Evolutionary conservation across 768 basidiomycete genomes (phyloP).

Genomic region (Podaxis rugospora): DNA sequence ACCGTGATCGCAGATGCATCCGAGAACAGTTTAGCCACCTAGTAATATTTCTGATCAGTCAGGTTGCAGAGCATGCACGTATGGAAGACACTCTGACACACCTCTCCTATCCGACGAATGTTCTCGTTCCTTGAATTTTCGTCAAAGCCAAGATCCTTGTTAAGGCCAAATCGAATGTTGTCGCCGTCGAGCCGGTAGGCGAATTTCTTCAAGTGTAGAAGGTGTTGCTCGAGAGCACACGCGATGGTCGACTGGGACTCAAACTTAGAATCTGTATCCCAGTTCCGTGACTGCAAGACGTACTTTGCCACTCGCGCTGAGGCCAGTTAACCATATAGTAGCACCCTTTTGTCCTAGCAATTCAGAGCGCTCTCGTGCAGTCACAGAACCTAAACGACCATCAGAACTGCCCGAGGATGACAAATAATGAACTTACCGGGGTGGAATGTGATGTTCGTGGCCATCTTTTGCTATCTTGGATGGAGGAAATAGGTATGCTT

Average conservation of each 20-base stretch:
- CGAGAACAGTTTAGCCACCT: constrained; percentile 95
- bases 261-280: not conserved
- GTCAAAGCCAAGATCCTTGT: constrained; percentile 94
- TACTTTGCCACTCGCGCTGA: constrained; percentile 94
- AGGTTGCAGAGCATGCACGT: too few relatives aligned
- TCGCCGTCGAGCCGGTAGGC: constrained; percentile 95
- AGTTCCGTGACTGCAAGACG: constrained; percentile 9
- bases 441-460: constrained; percentile 66
- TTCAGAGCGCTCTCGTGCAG: constrained; percentile 56
- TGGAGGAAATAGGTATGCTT: not conserved
- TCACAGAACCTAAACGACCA: constrained; percentile 59
- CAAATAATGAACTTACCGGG: constrained; percentile 35
- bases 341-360: constrained; percentile 78
- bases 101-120: constrained; percentile 96
- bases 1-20: constrained; percentile 82
- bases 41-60: constrained; percentile 25
- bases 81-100: constrained; percentile 24
- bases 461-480: constrained; percentile 22
- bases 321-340: constrained; percentile 95
- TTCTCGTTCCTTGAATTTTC: constrained; percentile 91
- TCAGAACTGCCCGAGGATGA: not conserved
- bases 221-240: constrained; percentile 93
- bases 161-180: constrained; percentile 92
- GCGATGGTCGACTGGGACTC: constrained; percentile 84
- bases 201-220: constrained; percentile 82